Evolutionary conservation across 2,329 filamentous ascomycete genomes (phyloP).

Genomic region (Cytospora mali): DNA sequence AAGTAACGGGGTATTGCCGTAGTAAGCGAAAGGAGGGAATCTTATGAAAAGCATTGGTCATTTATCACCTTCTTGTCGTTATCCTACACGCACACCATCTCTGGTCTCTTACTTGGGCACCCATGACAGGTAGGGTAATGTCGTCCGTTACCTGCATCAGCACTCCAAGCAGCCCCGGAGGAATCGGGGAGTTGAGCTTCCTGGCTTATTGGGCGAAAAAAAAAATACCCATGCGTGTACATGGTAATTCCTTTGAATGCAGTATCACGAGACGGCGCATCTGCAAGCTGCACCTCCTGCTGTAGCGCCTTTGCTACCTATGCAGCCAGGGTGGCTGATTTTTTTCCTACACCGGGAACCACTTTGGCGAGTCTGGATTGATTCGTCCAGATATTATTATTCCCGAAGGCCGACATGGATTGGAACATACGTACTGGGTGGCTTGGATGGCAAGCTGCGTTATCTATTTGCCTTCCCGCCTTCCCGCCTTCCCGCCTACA

Average conservation of each 20-base stretch:
- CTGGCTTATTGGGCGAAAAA: background rate
- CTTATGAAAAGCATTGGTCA: background rate
- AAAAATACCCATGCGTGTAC: background rate
- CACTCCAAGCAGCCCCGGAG: background rate
- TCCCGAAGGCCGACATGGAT: background rate
- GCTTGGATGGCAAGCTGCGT: conserved; percentile 9
- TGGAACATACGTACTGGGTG: too few relatives aligned
- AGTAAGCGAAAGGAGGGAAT: background rate
- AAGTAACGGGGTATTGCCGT: background rate
- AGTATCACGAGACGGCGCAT: conserved; percentile 22
- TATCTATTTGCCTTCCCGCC: conserved; percentile 18
- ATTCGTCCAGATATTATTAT: conserved; percentile 2
- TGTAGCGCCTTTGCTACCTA: conserved; percentile 16
- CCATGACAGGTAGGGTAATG: conserved; percentile 1
- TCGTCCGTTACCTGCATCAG: conserved; percentile 7
- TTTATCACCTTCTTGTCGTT: background rate
- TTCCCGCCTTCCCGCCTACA: too few relatives aligned
- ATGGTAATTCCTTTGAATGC: too few relatives aligned
- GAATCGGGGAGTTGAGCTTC: background rate
- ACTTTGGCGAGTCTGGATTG: background rate
- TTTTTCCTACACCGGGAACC: background rate
- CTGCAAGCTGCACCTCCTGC: conserved; percentile 27
- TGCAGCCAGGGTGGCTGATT: conserved; percentile 15
- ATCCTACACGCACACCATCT: background rate
- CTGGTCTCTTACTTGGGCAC: background rate